Evolutionary conservation across 352 stramenopile genomes (phyloP).

Genomic region (Globisporangium megalacanthum): DNA sequence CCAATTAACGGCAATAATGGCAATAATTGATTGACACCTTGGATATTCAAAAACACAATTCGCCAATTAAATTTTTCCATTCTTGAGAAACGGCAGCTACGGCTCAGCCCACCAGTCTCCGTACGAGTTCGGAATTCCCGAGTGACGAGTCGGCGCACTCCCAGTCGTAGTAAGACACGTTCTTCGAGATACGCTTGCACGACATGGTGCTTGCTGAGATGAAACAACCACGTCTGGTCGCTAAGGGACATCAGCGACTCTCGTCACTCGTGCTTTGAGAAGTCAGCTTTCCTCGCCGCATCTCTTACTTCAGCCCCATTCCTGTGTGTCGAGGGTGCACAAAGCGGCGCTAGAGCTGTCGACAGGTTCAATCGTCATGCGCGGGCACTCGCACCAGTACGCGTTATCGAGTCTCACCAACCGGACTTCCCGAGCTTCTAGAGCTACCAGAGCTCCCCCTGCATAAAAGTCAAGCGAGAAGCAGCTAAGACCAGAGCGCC

Average conservation of each 20-base stretch:
- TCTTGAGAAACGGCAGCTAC: not conserved
- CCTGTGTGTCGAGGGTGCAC: conserved; percentile 1
- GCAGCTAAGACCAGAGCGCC: conserved; percentile 7
- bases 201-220: not conserved
- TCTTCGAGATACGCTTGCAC: conserved; percentile 8
- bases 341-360: conserved; percentile 9
- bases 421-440: no score
- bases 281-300: not conserved
- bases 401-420: not conserved
- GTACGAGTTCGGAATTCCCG: conserved; percentile 1
- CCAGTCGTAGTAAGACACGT: not conserved
- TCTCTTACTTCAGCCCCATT: not conserved
- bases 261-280: not conserved
- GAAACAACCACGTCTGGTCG: no score
- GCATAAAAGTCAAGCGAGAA: not conserved
- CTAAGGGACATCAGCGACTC: not conserved
- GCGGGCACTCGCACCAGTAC: conserved; percentile 10
- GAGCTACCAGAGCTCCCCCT: conserved; percentile 4
- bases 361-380: conserved; percentile 6
- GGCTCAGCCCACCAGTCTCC: not conserved
- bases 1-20: no score
- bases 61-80: no score
- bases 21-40: no score
- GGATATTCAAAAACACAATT: no score
- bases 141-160: no score